These are phyloP conservation scores for Dactylellina cionopaga DNA, from an alignment of 2,329 filamentous ascomycete genomes.

Conservation along the genomic window DNA sequence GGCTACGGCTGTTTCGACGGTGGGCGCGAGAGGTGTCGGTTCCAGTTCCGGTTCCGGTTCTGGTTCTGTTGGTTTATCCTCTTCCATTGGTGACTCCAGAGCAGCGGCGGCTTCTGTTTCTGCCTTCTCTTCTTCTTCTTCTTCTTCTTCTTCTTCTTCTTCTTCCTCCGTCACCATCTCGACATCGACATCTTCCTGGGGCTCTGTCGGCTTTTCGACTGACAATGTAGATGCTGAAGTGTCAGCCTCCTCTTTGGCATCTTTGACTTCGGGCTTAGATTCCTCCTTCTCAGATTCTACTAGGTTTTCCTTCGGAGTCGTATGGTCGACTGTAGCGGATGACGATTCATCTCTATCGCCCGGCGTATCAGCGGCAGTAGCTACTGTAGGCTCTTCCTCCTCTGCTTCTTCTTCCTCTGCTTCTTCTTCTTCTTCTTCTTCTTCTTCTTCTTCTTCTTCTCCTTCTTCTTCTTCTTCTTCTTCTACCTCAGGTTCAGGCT, in stretches of 20 bases:
- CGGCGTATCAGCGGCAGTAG: constrained; percentile 6
- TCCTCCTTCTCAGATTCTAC: constrained; percentile 26
- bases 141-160: constrained; percentile 18
- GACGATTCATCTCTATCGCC: constrained; percentile 18
- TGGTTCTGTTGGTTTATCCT: constrained; percentile 43
- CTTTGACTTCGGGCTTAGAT: constrained; percentile 2
- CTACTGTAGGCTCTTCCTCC: too few species aligned
- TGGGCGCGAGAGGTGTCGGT: constrained; percentile 2
- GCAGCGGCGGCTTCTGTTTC: constrained; percentile 28
- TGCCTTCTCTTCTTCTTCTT: constrained; percentile 41
- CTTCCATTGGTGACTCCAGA: not conserved
- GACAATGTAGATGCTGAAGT: constrained; percentile 10
- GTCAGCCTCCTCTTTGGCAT: constrained; percentile 29
- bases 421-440: constrained; percentile 19
- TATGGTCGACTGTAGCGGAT: constrained; percentile 12
- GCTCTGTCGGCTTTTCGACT: constrained; percentile 25
- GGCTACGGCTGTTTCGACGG: constrained; percentile 35
- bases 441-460: constrained; percentile 30
- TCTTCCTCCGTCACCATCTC: constrained; percentile 4
- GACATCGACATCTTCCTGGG: constrained; percentile 14
- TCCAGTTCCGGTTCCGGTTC: constrained; percentile 46
- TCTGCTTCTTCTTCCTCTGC: constrained; percentile 7
- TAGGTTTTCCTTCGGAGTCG: not conserved
- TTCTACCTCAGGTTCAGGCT: constrained; percentile 56
- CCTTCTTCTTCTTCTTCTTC: constrained; percentile 39